Percentiles rank a stretch among this genome's conserved stretches.
Conservation (phyloP, 305 asterid species). For the Solanum chacoense region DNA sequence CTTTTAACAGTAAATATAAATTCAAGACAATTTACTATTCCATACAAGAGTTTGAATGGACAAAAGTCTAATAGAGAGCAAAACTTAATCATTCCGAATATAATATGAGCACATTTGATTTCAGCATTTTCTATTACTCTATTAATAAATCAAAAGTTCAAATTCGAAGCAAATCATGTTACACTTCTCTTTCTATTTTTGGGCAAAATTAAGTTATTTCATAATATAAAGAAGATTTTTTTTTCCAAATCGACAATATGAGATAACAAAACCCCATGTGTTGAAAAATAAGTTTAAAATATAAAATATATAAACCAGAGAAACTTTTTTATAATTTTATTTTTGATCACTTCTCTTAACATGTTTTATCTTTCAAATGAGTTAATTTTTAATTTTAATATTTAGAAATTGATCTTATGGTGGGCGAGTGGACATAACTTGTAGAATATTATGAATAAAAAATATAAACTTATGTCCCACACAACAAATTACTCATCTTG, state of each 20-base stretch:
- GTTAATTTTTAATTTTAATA: too few relatives aligned
- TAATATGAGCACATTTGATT: neutral
- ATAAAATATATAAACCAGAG: too few relatives aligned
- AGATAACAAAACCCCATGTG: neutral
- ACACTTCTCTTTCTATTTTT: neutral
- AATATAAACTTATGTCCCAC: too few relatives aligned
- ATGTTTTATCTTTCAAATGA: neutral
- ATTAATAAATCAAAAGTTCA: too few relatives aligned
- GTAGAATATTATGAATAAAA: neutral
- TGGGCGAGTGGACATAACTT: neutral
- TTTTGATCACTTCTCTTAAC: neutral
- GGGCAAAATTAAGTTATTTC: neutral
- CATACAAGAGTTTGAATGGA: neutral
- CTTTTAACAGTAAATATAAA: neutral
- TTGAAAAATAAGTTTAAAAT: neutral
- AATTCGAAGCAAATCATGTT: too few relatives aligned
- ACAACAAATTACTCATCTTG: too few relatives aligned
- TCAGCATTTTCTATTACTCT: neutral
- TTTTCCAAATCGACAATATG: neutral
- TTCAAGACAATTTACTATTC: neutral
- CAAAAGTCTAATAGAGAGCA: neutral
- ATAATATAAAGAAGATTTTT: neutral
- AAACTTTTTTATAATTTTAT: too few relatives aligned
- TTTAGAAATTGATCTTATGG: neutral
- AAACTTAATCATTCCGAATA: neutral